These are phyloP conservation scores for Odonthalia washingtoniensis DNA, from an alignment of 31 red algal species.

Conservation along the genomic window DNA sequence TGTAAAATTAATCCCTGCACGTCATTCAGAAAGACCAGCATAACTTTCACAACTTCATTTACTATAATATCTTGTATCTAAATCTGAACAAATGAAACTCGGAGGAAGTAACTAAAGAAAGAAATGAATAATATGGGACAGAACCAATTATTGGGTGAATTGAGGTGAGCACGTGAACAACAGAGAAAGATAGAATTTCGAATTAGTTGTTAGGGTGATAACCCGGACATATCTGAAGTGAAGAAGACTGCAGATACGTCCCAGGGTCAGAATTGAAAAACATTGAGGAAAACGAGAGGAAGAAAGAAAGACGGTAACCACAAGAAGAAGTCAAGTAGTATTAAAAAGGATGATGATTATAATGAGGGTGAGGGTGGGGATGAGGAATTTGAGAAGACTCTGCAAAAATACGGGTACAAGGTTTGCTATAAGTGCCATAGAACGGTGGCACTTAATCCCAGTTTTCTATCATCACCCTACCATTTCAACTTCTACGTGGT, in stretches of 20 bases:
- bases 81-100: slow-evolving; percentile 28
- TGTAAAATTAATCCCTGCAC: slow-evolving; percentile 1
- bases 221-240: too few relatives aligned
- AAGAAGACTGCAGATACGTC: too few relatives aligned
- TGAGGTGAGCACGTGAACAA: too few relatives aligned
- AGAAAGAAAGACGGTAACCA: neutral
- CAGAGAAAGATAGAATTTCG: too few relatives aligned
- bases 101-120: too few relatives aligned
- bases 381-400: neutral
- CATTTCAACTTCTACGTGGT: too few relatives aligned
- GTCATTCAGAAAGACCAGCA: slow-evolving; percentile 58
- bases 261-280: too few relatives aligned
- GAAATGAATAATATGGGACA: too few relatives aligned
- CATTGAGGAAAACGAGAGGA: neutral
- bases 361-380: neutral
- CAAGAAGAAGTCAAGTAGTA: neutral
- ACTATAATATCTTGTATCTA: slow-evolving; percentile 19
- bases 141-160: too few relatives aligned
- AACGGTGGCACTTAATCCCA: too few relatives aligned
- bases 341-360: neutral
- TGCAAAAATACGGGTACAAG: neutral
- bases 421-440: neutral
- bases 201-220: too few relatives aligned
- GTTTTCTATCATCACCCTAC: too few relatives aligned
- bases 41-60: neutral